These are phyloP conservation scores for Calonectria pauciramosa DNA, from an alignment of 2,329 filamentous ascomycete species.

Conservation along the genomic window DNA sequence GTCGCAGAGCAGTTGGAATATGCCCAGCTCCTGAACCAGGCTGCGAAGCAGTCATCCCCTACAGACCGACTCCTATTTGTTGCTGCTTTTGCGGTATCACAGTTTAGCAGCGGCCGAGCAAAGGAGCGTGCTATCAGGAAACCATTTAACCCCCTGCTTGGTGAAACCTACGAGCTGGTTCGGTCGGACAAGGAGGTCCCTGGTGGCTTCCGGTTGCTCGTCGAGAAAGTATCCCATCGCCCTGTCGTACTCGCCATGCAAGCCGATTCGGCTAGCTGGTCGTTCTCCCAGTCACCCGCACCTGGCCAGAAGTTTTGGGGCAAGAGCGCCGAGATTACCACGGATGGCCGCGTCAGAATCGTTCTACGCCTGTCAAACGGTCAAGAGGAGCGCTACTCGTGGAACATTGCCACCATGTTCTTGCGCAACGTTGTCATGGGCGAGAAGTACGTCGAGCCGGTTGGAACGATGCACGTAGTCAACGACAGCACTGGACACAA, in stretches of 20 bases:
- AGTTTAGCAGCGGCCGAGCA: conserved; percentile 84
- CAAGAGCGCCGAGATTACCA: conserved; percentile 94
- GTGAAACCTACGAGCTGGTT: conserved; percentile 94
- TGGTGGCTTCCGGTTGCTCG: conserved; percentile 87
- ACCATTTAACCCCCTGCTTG: conserved; percentile 96
- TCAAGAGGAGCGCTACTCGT: conserved; percentile 87
- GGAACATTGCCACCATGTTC: conserved; percentile 90
- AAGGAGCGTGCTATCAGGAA: conserved; percentile 95
- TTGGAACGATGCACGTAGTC: conserved; percentile 87
- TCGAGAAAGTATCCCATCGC: conserved; percentile 94
- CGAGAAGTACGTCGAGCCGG: conserved; percentile 97
- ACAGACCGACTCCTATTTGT: conserved; percentile 85
- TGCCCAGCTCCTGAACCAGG: conserved; percentile 83
- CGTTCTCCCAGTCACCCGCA: conserved; percentile 86
- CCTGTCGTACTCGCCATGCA: conserved; percentile 95
- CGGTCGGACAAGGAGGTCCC: conserved; percentile 81
- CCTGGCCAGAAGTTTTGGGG: conserved; percentile 99
- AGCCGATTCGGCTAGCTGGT: conserved; percentile 89
- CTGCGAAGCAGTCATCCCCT: conserved; percentile 71
- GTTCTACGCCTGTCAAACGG: conserved; percentile 76
- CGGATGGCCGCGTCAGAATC: conserved; percentile 87
- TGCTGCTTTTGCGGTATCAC: conserved; percentile 90
- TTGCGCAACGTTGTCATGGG: conserved; percentile 96
- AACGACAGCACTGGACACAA: conserved; percentile 89
- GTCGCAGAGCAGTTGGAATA: conserved; percentile 94